phyloP scores from a whole-genome alignment of 2,329 filamentous ascomycete species.

The Verticillium klebahnii region DNA sequence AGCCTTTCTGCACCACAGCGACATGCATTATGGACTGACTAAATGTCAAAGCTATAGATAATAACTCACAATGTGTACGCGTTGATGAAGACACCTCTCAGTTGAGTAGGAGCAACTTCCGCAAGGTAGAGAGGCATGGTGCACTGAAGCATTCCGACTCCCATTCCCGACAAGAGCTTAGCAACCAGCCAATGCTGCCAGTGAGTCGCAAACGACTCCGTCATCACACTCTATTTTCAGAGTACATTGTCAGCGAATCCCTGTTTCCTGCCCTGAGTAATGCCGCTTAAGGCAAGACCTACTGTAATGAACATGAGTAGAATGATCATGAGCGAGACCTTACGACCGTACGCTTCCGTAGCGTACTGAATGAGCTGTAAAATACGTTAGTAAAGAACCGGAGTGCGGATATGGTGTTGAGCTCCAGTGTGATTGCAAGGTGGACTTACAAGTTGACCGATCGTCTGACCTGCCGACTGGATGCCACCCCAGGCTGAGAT shows the following conservation, averaged over 20 bases:
- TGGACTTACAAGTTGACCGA: constrained; percentile 29
- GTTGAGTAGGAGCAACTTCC: constrained; percentile 32
- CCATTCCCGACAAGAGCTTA: constrained; percentile 24
- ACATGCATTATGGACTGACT: not conserved
- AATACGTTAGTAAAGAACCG: constrained; percentile 14
- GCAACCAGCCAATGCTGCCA: constrained; percentile 35
- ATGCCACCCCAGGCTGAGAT: constrained; percentile 34
- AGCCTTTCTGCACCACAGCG: not conserved
- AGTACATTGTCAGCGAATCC: constrained; percentile 19
- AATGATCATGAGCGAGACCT: constrained; percentile 27
- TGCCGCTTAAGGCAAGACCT: not conserved
- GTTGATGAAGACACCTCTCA: constrained; percentile 31
- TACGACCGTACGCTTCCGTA: constrained; percentile 29
- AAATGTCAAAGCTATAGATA: not conserved
- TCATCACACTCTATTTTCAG: not conserved
- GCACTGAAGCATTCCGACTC: constrained; percentile 33
- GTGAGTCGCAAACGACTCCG: constrained; percentile 27
- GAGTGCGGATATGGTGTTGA: not conserved
- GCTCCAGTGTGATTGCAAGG: too few relatives aligned
- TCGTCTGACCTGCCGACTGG: constrained; percentile 29
- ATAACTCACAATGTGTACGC: constrained; percentile 29
- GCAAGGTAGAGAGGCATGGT: constrained; percentile 34
- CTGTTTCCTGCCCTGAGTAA: constrained; percentile 8
- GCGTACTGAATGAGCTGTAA: constrained; percentile 18
- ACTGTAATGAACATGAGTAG: constrained; percentile 26